Percentiles rank a stretch among this genome's conserved stretches.
These are phyloP conservation scores for Pleodorina starrii DNA, from an alignment of 139 green algal species.

Conservation along the genomic window DNA sequence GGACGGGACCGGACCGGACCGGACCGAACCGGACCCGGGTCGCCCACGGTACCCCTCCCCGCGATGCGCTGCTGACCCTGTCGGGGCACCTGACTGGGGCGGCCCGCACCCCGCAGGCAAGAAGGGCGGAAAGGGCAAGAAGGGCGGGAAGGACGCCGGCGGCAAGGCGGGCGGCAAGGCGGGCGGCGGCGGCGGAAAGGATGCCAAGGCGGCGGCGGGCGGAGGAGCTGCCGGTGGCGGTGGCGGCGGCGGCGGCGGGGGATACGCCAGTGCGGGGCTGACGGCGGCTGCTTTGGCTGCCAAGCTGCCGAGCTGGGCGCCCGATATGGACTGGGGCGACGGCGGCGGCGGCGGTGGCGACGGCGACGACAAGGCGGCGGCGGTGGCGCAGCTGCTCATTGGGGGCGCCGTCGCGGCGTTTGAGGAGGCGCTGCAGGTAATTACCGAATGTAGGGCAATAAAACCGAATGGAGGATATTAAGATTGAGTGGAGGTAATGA, in stretches of 20 bases:
- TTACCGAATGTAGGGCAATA: no score
- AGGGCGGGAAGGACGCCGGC: constrained; percentile 56
- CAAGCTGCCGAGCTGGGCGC: constrained; percentile 65
- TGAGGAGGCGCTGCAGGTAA: constrained; percentile 66
- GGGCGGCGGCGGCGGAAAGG: constrained; percentile 24
- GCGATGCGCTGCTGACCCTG: no score
- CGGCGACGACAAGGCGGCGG: constrained; percentile 33
- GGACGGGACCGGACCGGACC: no score
- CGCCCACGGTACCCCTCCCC: no score
- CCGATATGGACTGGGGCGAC: constrained; percentile 69
- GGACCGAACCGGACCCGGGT: no score
- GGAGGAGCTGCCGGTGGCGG: constrained; percentile 1
- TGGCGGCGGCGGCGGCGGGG: constrained; percentile 36
- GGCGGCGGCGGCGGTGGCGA: constrained; percentile 57
- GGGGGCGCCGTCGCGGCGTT: constrained; percentile 73
- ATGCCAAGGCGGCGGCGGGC: constrained; percentile 17
- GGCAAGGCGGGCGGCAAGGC: constrained; percentile 28
- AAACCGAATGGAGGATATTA: no score
- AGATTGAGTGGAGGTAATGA: no score
- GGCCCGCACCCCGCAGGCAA: constrained; percentile 37
- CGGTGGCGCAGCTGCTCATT: constrained; percentile 62
- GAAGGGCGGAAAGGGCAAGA: constrained; percentile 65
- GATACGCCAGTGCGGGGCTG: constrained; percentile 28
- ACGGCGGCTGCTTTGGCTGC: constrained; percentile 55
- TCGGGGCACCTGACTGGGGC: no score